Conservation (phyloP, 176 grass and related monocot genomes). For the Melocanna baccifera region DNA sequence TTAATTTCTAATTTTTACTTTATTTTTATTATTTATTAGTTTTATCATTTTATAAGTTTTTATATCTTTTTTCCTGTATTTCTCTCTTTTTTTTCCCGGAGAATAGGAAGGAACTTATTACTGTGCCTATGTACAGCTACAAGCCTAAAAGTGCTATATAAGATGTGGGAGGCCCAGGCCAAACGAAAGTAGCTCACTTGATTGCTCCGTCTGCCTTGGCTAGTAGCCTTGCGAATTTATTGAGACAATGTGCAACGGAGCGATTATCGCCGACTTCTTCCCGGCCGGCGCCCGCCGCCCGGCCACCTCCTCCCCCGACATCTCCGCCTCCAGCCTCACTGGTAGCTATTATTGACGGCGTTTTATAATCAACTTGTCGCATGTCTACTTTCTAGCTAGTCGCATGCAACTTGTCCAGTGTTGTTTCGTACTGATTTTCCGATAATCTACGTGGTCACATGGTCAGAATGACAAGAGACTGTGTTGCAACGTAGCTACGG, state of each 20-base stretch:
- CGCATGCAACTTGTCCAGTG: not conserved
- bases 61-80: no score
- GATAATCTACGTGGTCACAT: not conserved
- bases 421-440: not conserved
- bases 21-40: no score
- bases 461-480: not conserved
- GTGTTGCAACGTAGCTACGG: not conserved
- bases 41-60: no score
- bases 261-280: constrained; percentile 40
- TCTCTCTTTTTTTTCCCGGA: no score
- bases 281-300: not conserved
- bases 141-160: no score
- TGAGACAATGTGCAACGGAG: constrained; percentile 46
- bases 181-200: not conserved
- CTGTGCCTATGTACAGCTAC: no score
- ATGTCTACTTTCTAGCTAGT: not conserved
- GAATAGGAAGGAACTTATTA: no score
- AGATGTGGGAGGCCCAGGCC: not conserved
- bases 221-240: not conserved
- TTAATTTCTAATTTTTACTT: no score
- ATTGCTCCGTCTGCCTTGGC: not conserved
- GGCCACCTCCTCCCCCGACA: not conserved
- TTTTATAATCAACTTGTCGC: not conserved
- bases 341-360: not conserved
- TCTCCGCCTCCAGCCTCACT: not conserved